Evolutionary conservation across 2,329 filamentous ascomycete species (phyloP), one percentile per base, ranked within the genome.

Genomic region (Taxawa tesnikishii): DNA sequence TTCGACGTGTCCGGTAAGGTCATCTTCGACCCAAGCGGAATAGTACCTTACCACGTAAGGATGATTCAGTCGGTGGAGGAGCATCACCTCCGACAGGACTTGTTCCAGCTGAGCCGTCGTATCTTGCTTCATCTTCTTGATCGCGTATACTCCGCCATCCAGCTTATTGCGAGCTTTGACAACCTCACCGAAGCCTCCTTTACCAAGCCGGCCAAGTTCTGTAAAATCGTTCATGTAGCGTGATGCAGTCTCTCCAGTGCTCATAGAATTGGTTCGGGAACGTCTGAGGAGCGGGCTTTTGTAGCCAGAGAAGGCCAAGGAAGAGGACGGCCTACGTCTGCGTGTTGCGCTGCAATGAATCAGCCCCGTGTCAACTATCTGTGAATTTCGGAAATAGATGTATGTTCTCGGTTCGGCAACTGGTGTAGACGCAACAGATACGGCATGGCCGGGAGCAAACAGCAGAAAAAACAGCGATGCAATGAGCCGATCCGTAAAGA

Each of bases 181-280:
- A 14, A 98, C 90, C 57, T 94, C 84, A 4, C 90, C 90, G 57
- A 94, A 98, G 0, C 88, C 90, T 26, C 90, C 90, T 53, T 88
- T 92, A 3, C 90, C 90, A 9, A 98, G 66, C 4, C 82, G 74
- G 10, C 83, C 84, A 49, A 90, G 78, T 56, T 96, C 87, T 12
- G 87, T 77, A 56, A 93, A 98, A 46, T 96, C 90, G 47, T 81
- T 81, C 8, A 70, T 72, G 50, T 94, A 98, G 39, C 88, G 74
- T 2, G 84, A 92, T 27, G 44, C 28, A 7, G 17, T 26, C n/a
- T 53, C 51, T 12, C 38, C 31, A 10, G 42, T 26, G 29, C 39
- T 48, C 2, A 43, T 45, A 3, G 53, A 56, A 23, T 49, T 49
- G 21, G 51, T 49, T 23, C 53, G 36, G 7, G 48, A 54, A 19